phyloP scores from a whole-genome alignment of 495 filamentous ascomycete genomes.

The Halenospora varia region DNA sequence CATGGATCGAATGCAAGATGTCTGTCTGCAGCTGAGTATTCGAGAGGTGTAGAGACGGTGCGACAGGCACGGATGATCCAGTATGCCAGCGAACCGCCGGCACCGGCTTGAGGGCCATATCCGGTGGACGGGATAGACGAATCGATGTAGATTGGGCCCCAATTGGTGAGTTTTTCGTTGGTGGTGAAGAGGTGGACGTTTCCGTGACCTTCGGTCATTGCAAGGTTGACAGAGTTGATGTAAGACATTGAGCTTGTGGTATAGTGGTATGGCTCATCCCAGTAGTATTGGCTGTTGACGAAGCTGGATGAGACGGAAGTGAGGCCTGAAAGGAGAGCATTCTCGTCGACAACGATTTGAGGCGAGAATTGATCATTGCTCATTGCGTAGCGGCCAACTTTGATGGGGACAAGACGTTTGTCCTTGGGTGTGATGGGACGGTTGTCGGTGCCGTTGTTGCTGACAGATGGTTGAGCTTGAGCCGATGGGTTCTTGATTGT shows the following conservation, averaged over 20 bases:
- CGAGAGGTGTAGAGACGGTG: neutral
- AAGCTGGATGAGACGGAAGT: neutral
- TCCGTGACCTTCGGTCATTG: constrained; percentile 1
- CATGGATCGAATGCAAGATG: neutral
- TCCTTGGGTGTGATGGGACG: neutral
- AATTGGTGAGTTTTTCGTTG: neutral
- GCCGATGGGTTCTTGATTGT: neutral
- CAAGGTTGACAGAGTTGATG: neutral
- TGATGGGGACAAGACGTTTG: neutral
- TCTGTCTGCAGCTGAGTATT: neutral
- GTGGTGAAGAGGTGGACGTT: constrained; percentile 1
- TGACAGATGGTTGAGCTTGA: neutral
- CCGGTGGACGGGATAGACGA: neutral
- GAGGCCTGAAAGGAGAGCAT: neutral
- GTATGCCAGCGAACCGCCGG: constrained; percentile 3
- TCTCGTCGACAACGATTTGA: neutral
- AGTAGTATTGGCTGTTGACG: constrained; percentile 3
- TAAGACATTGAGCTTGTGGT: neutral
- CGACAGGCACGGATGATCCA: constrained; percentile 7
- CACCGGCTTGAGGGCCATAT: constrained; percentile 1
- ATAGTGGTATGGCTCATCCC: neutral
- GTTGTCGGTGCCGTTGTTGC: neutral
- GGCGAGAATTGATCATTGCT: neutral
- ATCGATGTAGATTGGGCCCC: neutral
- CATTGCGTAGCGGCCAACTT: neutral